These are phyloP conservation scores for Pseudogymnoascus sp. DNA, from an alignment of 2,329 filamentous ascomycete genomes.

Conservation along the genomic window DNA sequence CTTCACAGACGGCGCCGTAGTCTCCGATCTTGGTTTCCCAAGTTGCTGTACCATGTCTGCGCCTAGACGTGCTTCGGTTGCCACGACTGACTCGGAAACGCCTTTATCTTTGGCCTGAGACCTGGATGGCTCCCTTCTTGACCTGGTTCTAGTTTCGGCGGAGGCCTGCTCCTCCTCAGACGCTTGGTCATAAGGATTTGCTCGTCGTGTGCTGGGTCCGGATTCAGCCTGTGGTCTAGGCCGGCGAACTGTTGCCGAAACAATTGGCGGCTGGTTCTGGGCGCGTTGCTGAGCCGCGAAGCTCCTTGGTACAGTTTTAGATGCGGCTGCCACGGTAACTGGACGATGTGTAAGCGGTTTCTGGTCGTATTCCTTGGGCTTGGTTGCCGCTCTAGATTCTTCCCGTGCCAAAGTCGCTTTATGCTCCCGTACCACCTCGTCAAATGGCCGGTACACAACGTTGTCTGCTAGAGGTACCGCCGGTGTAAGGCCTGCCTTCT, in stretches of 20 bases:
- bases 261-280: constrained; percentile 39
- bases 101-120: constrained; percentile 14
- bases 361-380: background rate
- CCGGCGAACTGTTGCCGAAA: background rate
- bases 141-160: background rate
- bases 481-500: constrained; percentile 58
- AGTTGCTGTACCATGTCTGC: constrained; percentile 24
- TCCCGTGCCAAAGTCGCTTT: constrained; percentile 16
- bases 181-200: background rate
- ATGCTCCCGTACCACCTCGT: constrained; percentile 52
- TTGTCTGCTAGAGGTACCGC: constrained; percentile 54
- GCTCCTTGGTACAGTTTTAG: constrained; percentile 49
- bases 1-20: background rate
- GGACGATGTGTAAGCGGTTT: background rate
- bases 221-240: constrained; percentile 5
- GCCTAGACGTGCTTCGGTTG: constrained; percentile 20
- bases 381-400: background rate
- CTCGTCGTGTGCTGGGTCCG: background rate
- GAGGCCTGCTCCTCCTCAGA: background rate
- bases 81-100: background rate
- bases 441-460: constrained; percentile 58
- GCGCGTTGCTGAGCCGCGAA: constrained; percentile 60
- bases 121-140: constrained; percentile 8
- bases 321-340: background rate
- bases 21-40: background rate